phyloP scores from a whole-genome alignment of 768 basidiomycete species.

The Boletus subcaerulescens region DNA sequence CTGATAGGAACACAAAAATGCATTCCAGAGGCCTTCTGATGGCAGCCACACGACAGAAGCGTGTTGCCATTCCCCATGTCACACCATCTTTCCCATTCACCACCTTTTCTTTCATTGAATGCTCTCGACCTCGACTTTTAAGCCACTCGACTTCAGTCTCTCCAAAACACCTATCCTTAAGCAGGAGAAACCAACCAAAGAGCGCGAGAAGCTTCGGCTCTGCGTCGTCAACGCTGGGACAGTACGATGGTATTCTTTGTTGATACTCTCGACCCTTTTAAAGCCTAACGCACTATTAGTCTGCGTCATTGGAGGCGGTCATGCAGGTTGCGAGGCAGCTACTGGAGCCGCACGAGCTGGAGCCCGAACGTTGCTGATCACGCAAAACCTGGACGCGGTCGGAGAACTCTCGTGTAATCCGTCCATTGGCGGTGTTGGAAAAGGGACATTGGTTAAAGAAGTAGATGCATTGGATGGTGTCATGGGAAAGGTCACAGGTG shows the following conservation, averaged over 20 bases:
- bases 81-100: not conserved
- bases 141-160: not conserved
- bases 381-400: conserved; percentile 77
- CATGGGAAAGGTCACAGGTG: conserved; percentile 81
- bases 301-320: conserved; percentile 87
- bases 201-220: conserved; percentile 1
- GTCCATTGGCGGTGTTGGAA: conserved; percentile 88
- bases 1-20: conserved; percentile 1
- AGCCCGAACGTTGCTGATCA: conserved; percentile 76
- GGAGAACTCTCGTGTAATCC: conserved; percentile 91
- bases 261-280: conserved; percentile 17
- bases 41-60: conserved; percentile 4
- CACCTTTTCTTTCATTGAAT: not conserved
- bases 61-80: not conserved
- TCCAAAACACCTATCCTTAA: not conserved
- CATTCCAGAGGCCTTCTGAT: not conserved
- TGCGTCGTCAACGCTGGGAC: not conserved
- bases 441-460: conserved; percentile 88
- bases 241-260: conserved; percentile 25
- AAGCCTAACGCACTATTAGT: conserved; percentile 48
- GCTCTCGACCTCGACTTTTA: not conserved
- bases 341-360: conserved; percentile 82
- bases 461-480: conserved; percentile 88
- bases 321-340: conserved; percentile 92
- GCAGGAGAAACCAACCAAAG: not conserved